Base-by-base conservation (phyloP, 176 grass and related monocot genomes). In the Avena eriantha region DNA sequence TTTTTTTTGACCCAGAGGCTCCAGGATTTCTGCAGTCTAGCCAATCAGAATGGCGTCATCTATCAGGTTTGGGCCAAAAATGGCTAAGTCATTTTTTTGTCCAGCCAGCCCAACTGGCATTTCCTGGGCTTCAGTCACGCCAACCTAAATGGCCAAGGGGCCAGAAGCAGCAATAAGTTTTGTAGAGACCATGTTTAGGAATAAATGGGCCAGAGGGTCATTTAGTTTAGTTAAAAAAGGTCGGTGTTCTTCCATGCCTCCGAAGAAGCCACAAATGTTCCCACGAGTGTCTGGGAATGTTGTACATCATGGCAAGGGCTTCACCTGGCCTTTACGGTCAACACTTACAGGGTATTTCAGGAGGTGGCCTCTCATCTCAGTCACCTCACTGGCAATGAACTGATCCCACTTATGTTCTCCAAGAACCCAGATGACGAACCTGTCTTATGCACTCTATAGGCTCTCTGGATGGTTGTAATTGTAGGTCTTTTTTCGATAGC, bases 311-410 rank as follows among this genome's bases (percentile, higher is more conserved):
- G 63, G 80, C 71, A 81, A 80, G 10, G 80, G 85, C 53, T 79
- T 95, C 84, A 95, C 93, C 84, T 89, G 89, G 84, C 91, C 88
- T 71, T 87, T 82, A 53, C 59, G 84, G 49, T 90, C 78, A 69
- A 92, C 76, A 15, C 80, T 88, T 56, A 93, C 81, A 76, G 93
- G 93, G 75, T 93, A 95, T 81, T 92, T 91, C 73, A 97, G 45
- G 29, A 94, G 87, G 89, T 97, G 94, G 13, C 89, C 94, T 45
- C 73, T 85, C 92, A 96, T 84, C 69, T 94, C 92, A 55, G 83
- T 93, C 33, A 94, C 79, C 14, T 93, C 89, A 85, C 89, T 54
- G 23, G 89, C 82, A 83, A 80, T 21, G 63, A 90, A 97, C 58
- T 88, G 76, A 58, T 77, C 81, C 94, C 94, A 94, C 71, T 92